Percentiles rank a stretch among this genome's conserved stretches.
Evolutionary conservation across 805 yeast genomes (phyloP).

Genomic region (Sporopachydermia lactativora): DNA sequence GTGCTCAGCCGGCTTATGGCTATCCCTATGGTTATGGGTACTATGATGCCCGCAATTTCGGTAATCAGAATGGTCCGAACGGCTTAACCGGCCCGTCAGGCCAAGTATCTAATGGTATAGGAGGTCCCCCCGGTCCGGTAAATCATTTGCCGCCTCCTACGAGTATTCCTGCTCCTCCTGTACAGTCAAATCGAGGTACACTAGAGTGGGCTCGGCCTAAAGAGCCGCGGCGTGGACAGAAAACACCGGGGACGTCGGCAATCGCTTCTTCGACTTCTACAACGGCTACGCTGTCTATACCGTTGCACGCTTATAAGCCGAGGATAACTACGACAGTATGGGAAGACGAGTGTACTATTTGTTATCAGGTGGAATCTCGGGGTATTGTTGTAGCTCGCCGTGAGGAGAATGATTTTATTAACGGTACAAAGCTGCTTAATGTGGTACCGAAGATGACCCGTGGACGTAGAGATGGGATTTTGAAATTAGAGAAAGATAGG

Average conservation of each 20-base stretch:
- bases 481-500: constrained; percentile 50
- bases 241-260: constrained; percentile 30
- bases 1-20: no score
- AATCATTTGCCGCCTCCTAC: no score
- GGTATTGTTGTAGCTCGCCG: constrained; percentile 54
- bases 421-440: constrained; percentile 54
- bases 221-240: no score
- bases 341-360: constrained; percentile 69
- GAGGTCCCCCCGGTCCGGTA: no score
- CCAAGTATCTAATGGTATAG: no score
- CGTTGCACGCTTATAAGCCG: constrained; percentile 26
- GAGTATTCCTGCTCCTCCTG: no score
- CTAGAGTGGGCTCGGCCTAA: no score
- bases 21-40: no score
- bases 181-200: no score
- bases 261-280: constrained; percentile 36
- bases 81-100: no score
- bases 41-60: no score
- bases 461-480: constrained; percentile 58
- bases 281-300: constrained; percentile 25
- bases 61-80: no score
- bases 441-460: constrained; percentile 57
- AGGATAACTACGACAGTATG: constrained; percentile 71
- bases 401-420: constrained; percentile 60
- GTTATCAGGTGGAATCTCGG: constrained; percentile 61